Base-by-base conservation (phyloP, 2,329 filamentous ascomycete genomes). In the Ascochyta lentis region DNA sequence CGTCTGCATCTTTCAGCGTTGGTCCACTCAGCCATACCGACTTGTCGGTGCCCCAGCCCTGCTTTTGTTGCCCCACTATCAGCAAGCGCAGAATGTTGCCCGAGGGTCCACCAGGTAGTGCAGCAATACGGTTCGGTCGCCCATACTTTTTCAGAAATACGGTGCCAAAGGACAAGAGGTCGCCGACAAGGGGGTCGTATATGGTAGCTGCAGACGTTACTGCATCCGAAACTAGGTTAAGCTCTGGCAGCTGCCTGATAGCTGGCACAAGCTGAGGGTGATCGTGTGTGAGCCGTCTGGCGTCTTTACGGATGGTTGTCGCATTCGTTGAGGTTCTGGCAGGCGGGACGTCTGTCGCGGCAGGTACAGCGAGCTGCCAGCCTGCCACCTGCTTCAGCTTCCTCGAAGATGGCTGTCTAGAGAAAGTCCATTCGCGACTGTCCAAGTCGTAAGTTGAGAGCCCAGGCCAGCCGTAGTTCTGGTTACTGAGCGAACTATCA, bases 71-170 rank as follows among this genome's bases (percentile, higher is more conserved):
- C 3, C 79, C 76, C 4, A 88, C 70, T 6, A 78, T 77, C 4
- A 81, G 72, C 2, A 91, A 67, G 2, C 84, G 83, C 9, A 91
- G 73, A 1, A 84, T 74, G 60, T 87, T 83, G 1, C 85, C 84
- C 13, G 80, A 81, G 44, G 81, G 79, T n/a, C 88, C 88, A 2
- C 81, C 58, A 10, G 72, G 68, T 2, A 79, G 56, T 4, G 70
- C 68, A 15, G 74, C 69, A 5, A 76, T 60, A 12, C 65, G 64
- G 35, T 57, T 64, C 2, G 64, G 53, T 22, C 71, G 62, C 9
- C 77, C 5, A 77, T 49, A 60, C 10, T 58, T 58, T 29, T 81
- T 65, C 76, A 81, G 58, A 78, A 84, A 57, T 81, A 77, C 62
- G 77, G 84, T 81, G 1, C 87, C 87, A 26, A 85, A 76, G 2